A percentile compares a stretch with the other conserved stretches of the same genome.
phyloP scores from a whole-genome alignment of 2,329 filamentous ascomycete genomes.

The Ceratocystis alfenasii region DNA sequence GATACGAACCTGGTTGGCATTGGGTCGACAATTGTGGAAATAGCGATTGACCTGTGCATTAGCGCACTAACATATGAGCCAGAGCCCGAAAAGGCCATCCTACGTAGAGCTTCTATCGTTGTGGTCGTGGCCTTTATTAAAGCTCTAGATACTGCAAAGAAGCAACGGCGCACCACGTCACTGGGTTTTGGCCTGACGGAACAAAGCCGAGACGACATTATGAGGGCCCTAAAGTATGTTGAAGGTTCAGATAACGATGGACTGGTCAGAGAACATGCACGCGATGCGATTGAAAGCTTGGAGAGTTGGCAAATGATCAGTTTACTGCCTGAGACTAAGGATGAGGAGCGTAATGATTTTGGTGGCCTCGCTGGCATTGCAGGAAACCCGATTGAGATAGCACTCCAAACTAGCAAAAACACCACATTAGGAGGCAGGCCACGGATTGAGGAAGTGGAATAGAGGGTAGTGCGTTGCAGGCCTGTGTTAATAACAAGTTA shows the following conservation, averaged over 20 bases:
- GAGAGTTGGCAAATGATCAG: constrained; percentile 48
- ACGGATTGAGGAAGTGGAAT: constrained; percentile 52
- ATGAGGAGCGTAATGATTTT: constrained; percentile 31
- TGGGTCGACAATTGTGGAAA: constrained; percentile 40
- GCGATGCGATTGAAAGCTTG: constrained; percentile 54
- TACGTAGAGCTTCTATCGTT: constrained; percentile 54
- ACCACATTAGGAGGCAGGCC: constrained; percentile 26
- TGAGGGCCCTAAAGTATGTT: constrained; percentile 51
- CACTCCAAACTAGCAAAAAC: constrained; percentile 22
- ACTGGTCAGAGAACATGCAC: constrained; percentile 54
- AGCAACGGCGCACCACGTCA: constrained; percentile 31
- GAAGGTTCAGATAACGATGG: constrained; percentile 54
- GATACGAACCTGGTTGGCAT: constrained; percentile 50
- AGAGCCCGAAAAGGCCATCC: constrained; percentile 47
- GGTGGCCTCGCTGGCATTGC: constrained; percentile 26
- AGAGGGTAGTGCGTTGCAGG: constrained; percentile 24
- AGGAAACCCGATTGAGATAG: constrained; percentile 23
- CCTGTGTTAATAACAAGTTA: neutral
- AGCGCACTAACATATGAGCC: constrained; percentile 52
- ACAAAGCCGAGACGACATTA: constrained; percentile 48
- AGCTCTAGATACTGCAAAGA: constrained; percentile 44
- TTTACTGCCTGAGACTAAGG: constrained; percentile 32
- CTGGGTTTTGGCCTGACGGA: constrained; percentile 44
- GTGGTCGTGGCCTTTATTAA: constrained; percentile 50
- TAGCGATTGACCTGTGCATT: constrained; percentile 50